These are phyloP conservation scores for Hydrangea macrophylla DNA, from an alignment of 148 eudicot genomes.

Conservation along the genomic window DNA sequence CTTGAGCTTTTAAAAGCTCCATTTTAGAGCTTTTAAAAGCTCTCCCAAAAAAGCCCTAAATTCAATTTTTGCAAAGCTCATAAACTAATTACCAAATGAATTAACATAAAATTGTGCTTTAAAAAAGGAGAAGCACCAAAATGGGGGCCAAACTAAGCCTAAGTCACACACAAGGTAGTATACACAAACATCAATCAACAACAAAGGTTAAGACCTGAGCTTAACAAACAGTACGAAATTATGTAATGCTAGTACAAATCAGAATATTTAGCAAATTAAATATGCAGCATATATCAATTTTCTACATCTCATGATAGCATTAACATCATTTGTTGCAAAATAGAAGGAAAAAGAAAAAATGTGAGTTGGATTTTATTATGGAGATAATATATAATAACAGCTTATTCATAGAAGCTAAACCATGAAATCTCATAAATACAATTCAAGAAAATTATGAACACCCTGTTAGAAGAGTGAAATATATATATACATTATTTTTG, in stretches of 20 bases:
- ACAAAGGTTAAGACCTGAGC: too few relatives aligned
- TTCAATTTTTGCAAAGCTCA: too few relatives aligned
- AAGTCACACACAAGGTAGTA: too few relatives aligned
- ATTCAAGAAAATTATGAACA: constrained; percentile 6
- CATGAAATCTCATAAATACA: neutral
- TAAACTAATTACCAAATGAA: too few relatives aligned
- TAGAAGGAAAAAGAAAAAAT: neutral
- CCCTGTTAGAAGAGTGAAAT: neutral
- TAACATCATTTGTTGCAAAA: neutral
- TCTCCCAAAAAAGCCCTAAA: too few relatives aligned
- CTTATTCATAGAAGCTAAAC: constrained; percentile 1
- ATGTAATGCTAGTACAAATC: neutral
- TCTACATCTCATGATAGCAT: neutral
- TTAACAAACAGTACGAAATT: neutral
- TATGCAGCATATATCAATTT: neutral
- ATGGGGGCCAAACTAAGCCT: too few relatives aligned
- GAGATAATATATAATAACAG: neutral
- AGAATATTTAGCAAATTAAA: neutral
- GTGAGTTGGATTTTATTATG: neutral
- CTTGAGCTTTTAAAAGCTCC: too few relatives aligned
- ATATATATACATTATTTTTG: neutral
- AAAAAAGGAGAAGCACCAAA: too few relatives aligned
- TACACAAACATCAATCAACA: too few relatives aligned
- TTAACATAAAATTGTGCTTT: too few relatives aligned
- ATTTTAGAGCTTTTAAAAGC: too few relatives aligned